Base-by-base conservation (phyloP, 805 yeast genomes). In the Cyberlindnera petersonii region DNA sequence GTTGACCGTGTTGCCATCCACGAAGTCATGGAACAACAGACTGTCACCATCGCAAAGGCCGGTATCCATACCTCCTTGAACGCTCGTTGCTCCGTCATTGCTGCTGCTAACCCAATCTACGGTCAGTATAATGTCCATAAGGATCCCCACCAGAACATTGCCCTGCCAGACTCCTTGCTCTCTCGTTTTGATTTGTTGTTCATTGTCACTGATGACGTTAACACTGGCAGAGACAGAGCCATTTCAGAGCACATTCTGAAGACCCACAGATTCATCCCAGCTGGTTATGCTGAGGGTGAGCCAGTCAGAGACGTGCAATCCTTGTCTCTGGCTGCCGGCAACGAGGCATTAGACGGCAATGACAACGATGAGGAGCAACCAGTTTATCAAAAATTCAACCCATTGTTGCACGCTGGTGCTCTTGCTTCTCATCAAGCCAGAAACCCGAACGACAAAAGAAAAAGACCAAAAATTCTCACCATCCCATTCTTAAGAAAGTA, bases 1-100 rank as follows among this genome's bases (percentile, higher is more conserved):
- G 77, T 80, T 20, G 98, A 93, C 67, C 76, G 98, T 59, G 98
- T 93, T 37, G 98, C 98, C 2, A 93, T 93, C 56, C 98, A 93
- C 65, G 98, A 93, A 74, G 98, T 93, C 35, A 93, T 93, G 98
- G 98, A 93, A 68, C 98, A 93, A 66, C 98, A 93, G 63, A 93
- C 98, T 0, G 96, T 91, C 21, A 89, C 98, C 3, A 89, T 91
- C 56, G 95, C 98, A 37, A 91, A 91, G 62, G 98, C 98, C 5
- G 98, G 98, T 48, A 91, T 91, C 55, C 97, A 91, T 62, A 89
- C 98, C 3, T 84, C 98, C 6, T 72, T 91, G 51, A 91, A 91
- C 59, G 98, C 98, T 11, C 78, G 98, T 55, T 91, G 98, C 67
- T 84, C 95, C 21, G 98, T 91, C 14, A 76, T 91, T 49, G 98